Evolutionary conservation across 495 filamentous ascomycete species (phyloP), one percentile per base, ranked within the genome.

Genomic region (Monascus purpureus): DNA sequence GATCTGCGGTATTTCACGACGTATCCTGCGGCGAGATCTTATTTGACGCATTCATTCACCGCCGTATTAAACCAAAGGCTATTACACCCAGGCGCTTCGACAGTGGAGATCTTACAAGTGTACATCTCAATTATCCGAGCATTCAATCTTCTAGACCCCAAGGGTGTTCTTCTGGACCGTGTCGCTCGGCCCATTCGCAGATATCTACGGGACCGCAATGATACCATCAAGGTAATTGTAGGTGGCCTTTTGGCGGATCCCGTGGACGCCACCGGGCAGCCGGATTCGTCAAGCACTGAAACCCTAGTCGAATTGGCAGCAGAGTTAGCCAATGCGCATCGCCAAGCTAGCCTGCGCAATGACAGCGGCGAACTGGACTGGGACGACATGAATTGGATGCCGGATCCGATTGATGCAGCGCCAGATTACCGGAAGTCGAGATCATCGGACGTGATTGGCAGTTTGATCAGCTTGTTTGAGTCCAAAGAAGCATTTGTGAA

Each of bases 101-200:
- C 90, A 1, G 70, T 82, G 2, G 74, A 92, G 38, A 93, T 99
- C 13, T 55, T 99, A 17, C 77, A 78, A 33, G 68, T 85, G 4
- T 99, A 99, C 51, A 92, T 95, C 31, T 79, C 77, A 11, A 79
- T 95, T 39, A 96, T 99, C 35, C 75, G 81, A 28, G 79, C 82
- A 0, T 92, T 99, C 41, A 79, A 80, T 41, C 57, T 78, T n/a
- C 63, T 99, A 8, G 90, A 99, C 45, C 76, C 84, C 3, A 88
- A 85, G 36, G 86, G 88, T 12, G 90, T 96, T 3, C 68, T 96
- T 4, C 64, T 99, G 6, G 80, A 88, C 47, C 75, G 86, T 6
- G 77, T 94, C 25, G 82, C 86, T 11, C 70, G 75, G 18, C 75
- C 80, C 1, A 76, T 99, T 34, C 81, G 87, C 25, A 55, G 80